Evolutionary conservation across 2,329 filamentous ascomycete species (phyloP).

Genomic region (Cercospora beticola): DNA sequence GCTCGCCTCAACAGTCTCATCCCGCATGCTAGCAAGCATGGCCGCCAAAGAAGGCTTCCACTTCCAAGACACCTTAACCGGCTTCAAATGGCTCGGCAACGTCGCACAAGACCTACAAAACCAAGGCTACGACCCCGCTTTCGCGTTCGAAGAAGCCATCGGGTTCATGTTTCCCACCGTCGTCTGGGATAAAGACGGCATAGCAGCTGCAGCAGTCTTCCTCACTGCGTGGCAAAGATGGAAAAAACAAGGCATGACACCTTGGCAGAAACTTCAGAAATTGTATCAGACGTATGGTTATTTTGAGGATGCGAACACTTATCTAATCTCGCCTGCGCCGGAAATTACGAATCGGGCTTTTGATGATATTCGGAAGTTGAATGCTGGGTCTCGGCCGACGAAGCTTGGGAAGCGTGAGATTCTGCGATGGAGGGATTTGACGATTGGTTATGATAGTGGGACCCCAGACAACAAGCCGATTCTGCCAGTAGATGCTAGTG

Average conservation of each 20-base stretch:
- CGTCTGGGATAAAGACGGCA: slow-evolving; percentile 65
- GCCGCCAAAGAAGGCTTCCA: slow-evolving; percentile 56
- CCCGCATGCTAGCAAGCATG: slow-evolving; percentile 61
- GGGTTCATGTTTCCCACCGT: slow-evolving; percentile 66
- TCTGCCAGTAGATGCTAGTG: slow-evolving; percentile 56
- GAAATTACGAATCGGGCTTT: slow-evolving; percentile 56
- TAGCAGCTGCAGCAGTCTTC: slow-evolving; percentile 61
- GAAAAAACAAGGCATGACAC: slow-evolving; percentile 54
- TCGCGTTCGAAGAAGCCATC: slow-evolving; percentile 65
- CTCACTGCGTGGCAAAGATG: slow-evolving; percentile 56
- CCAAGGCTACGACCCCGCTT: slow-evolving; percentile 53
- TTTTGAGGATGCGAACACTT: slow-evolving; percentile 64
- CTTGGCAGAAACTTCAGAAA: slow-evolving; percentile 56
- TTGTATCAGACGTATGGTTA: slow-evolving; percentile 59
- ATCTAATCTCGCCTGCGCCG: slow-evolving; percentile 59
- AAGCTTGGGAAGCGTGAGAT: slow-evolving; percentile 54
- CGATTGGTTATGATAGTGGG: slow-evolving; percentile 59
- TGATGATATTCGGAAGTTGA: slow-evolving; percentile 50
- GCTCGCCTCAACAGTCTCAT: slow-evolving; percentile 64
- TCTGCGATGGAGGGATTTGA: slow-evolving; percentile 61
- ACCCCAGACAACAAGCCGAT: slow-evolving; percentile 53
- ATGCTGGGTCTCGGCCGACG: slow-evolving; percentile 27
- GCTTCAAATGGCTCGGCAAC: slow-evolving; percentile 69
- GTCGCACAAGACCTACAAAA: slow-evolving; percentile 54
- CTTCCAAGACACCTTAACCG: slow-evolving; percentile 62